Percentiles rank a stretch among this genome's conserved stretches.
Evolutionary conservation across 768 basidiomycete genomes (phyloP).

Genomic region (Hygrocybe punicea): DNA sequence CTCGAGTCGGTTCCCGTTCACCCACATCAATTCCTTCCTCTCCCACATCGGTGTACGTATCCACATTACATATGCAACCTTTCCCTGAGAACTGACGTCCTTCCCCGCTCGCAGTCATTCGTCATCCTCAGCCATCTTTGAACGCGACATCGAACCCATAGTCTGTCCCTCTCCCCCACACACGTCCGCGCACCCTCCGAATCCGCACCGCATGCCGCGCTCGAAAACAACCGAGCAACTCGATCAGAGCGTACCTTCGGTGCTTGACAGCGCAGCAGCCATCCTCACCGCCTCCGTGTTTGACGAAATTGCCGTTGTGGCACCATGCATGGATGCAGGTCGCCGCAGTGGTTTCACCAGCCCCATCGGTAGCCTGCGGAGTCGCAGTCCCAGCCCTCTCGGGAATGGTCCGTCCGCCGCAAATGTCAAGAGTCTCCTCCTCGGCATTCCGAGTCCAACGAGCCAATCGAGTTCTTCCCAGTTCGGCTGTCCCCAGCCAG

Average conservation of each 20-base stretch:
- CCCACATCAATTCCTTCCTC: constrained; percentile 76
- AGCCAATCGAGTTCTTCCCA: constrained; percentile 22
- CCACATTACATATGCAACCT: not conserved
- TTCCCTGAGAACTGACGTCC: not conserved
- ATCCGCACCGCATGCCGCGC: constrained; percentile 73
- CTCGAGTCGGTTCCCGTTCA: constrained; percentile 57
- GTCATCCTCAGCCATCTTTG: constrained; percentile 86
- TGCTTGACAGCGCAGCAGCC: constrained; percentile 78
- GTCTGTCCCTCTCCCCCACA: constrained; percentile 35
- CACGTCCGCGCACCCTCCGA: constrained; percentile 34
- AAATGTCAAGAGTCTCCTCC: constrained; percentile 43
- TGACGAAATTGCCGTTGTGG: constrained; percentile 56
- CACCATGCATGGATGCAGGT: constrained; percentile 50
- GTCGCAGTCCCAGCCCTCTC: constrained; percentile 64
- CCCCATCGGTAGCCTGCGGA: constrained; percentile 66
- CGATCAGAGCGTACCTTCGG: constrained; percentile 79
- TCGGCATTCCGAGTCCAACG: constrained; percentile 43
- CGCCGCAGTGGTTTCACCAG: constrained; percentile 58
- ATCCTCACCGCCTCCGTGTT: constrained; percentile 54
- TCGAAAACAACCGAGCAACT: constrained; percentile 70
- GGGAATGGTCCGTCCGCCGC: constrained; percentile 34
- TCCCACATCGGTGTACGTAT: constrained; percentile 69
- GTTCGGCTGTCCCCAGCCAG: not conserved
- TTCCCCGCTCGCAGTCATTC: constrained; percentile 47
- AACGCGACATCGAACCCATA: constrained; percentile 80